Evolutionary conservation across 106 monocot species (phyloP).

Genomic region (Vanilla planifolia): DNA sequence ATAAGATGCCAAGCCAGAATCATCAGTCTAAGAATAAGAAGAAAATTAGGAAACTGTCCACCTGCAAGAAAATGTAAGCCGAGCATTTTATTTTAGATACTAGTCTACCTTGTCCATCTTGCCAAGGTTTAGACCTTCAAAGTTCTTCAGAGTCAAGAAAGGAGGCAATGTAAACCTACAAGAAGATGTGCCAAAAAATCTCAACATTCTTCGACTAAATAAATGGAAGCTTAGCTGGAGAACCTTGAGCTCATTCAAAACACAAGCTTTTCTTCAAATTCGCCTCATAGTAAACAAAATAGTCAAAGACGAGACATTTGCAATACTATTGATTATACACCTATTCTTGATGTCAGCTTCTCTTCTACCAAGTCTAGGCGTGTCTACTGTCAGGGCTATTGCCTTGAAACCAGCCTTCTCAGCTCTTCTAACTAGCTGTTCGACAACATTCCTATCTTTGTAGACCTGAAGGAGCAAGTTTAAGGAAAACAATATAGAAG

Average conservation of each 20-base stretch:
- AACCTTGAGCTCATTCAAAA: too few species aligned
- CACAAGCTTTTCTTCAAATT: too few species aligned
- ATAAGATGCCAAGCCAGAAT: constrained; percentile 58
- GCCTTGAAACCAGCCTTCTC: constrained; percentile 57
- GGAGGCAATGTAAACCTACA: constrained; percentile 43
- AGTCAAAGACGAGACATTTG: too few species aligned
- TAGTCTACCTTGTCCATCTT: constrained; percentile 40
- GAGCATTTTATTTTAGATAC: background rate
- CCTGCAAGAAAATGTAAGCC: background rate
- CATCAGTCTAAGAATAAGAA: constrained; percentile 22
- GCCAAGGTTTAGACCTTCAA: constrained; percentile 45
- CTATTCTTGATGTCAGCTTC: constrained; percentile 63
- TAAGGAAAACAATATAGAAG: background rate
- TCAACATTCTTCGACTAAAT: too few species aligned
- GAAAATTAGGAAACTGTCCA: background rate
- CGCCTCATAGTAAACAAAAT: too few species aligned
- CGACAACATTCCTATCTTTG: constrained; percentile 57
- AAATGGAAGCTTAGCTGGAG: too few species aligned
- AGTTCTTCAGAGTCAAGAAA: constrained; percentile 42
- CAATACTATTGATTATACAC: constrained; percentile 7
- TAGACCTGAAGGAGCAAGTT: constrained; percentile 29
- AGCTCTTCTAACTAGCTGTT: constrained; percentile 55
- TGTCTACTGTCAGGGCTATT: constrained; percentile 50
- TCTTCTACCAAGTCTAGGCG: constrained; percentile 52
- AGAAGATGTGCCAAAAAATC: background rate